A percentile compares a stretch with the other conserved stretches of the same genome.
Evolutionary conservation across 2,329 filamentous ascomycete genomes (phyloP).

Genomic region (Fusarium keratoplasticum): DNA sequence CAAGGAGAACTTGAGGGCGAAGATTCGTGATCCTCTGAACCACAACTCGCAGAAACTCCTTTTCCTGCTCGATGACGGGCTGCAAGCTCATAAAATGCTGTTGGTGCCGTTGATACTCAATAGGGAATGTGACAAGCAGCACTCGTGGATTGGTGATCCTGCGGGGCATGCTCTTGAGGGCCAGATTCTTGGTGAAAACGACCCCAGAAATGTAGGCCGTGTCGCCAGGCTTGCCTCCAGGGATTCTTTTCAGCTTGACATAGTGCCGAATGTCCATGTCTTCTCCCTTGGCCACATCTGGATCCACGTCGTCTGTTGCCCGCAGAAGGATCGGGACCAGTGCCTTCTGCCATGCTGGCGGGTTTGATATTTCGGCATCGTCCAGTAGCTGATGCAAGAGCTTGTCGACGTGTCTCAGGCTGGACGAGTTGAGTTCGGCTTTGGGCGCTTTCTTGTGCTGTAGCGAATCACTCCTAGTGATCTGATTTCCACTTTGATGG

Average conservation of each 20-base stretch:
- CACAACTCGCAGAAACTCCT: slow-evolving; percentile 90
- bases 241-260: slow-evolving; percentile 96
- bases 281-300: slow-evolving; percentile 89
- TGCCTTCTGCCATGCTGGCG: slow-evolving; percentile 87
- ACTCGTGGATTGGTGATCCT: slow-evolving; percentile 87
- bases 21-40: slow-evolving; percentile 91
- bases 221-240: slow-evolving; percentile 88
- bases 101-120: slow-evolving; percentile 91
- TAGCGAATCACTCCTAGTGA: slow-evolving; percentile 86
- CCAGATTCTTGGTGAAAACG: slow-evolving; percentile 97
- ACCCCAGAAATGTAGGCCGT: slow-evolving; percentile 97
- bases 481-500: slow-evolving; percentile 56
- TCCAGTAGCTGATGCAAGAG: slow-evolving; percentile 85
- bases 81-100: slow-evolving; percentile 97
- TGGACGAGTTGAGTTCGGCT: slow-evolving; percentile 88
- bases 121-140: slow-evolving; percentile 91
- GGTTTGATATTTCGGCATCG: slow-evolving; percentile 79
- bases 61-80: slow-evolving; percentile 95
- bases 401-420: slow-evolving; percentile 87
- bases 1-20: slow-evolving; percentile 86
- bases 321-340: slow-evolving; percentile 89
- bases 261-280: slow-evolving; percentile 98
- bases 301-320: slow-evolving; percentile 94
- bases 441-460: slow-evolving; percentile 78
- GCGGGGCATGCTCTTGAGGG: slow-evolving; percentile 94